Conservation (phyloP, 2,329 filamentous ascomycete species). For the Aspergillus sp. region DNA sequence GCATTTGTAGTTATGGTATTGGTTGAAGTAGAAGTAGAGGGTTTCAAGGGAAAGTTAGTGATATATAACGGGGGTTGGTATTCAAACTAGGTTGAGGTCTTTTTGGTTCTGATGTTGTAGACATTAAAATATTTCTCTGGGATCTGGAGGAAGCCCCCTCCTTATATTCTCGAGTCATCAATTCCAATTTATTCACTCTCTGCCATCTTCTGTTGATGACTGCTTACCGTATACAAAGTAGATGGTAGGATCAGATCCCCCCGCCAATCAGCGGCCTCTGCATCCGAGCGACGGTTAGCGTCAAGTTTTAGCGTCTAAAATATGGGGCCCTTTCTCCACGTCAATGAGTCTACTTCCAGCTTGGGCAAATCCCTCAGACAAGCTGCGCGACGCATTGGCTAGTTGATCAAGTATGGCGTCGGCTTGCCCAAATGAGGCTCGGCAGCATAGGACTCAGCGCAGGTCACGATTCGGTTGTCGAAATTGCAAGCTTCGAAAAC, state of each 20-base stretch:
- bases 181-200: neutral
- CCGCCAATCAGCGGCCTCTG: constrained; percentile 23
- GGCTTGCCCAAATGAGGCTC: neutral
- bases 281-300: constrained; percentile 23
- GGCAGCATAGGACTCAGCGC: constrained; percentile 7
- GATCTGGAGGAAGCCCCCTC: too few species aligned
- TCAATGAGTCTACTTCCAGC: too few species aligned
- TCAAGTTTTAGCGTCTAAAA: neutral
- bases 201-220: too few species aligned
- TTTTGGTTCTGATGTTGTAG: too few species aligned
- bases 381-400: neutral
- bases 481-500: constrained; percentile 53
- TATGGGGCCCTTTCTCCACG: too few species aligned
- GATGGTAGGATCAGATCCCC: too few species aligned
- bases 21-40: neutral
- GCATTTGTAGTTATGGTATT: constrained; percentile 16
- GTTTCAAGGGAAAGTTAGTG: neutral
- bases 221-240: too few species aligned
- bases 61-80: too few species aligned
- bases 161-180: neutral
- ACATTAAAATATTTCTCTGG: too few species aligned
- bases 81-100: too few species aligned
- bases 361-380: too few species aligned
- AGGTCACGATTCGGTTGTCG: constrained; percentile 51
- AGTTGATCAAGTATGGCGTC: neutral